phyloP scores from a whole-genome alignment of 2,329 filamentous ascomycete species.

The Penicillium sclerotiorum region DNA sequence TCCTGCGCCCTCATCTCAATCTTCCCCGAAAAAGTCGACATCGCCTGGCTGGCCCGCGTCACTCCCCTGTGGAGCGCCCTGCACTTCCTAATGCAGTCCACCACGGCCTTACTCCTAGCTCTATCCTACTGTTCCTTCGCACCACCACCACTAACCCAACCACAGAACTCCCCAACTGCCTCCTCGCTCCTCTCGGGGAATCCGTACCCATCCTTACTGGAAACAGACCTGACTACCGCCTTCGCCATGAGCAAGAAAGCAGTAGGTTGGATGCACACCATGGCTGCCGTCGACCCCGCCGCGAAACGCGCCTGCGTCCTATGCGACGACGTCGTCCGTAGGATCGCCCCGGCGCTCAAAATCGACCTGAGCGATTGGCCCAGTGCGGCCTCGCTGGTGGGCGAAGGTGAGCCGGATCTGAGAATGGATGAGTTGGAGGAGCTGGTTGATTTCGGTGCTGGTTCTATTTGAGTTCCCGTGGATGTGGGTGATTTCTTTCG shows the following conservation, averaged over 20 bases:
- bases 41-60: slow-evolving; percentile 35
- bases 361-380: slow-evolving; percentile 37
- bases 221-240: slow-evolving; percentile 27
- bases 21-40: slow-evolving; percentile 40
- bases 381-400: slow-evolving; percentile 10
- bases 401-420: not conserved
- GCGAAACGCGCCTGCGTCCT: slow-evolving; percentile 39
- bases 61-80: slow-evolving; percentile 49
- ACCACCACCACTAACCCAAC: too few species aligned
- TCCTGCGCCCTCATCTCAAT: slow-evolving; percentile 41
- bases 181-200: slow-evolving; percentile 16
- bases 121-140: slow-evolving; percentile 27
- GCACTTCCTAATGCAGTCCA: slow-evolving; percentile 48
- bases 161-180: too few species aligned
- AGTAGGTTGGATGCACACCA: slow-evolving; percentile 40
- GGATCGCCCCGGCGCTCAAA: slow-evolving; percentile 33
- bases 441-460: slow-evolving; percentile 21
- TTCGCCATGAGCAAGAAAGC: slow-evolving; percentile 38
- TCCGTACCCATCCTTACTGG: slow-evolving; percentile 23
- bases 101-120: slow-evolving; percentile 44
- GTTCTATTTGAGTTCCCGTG: not conserved
- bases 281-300: slow-evolving; percentile 33
- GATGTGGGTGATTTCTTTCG: not conserved
- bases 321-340: slow-evolving; percentile 35
- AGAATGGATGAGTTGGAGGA: slow-evolving; percentile 22